Base-by-base conservation (phyloP, 495 filamentous ascomycete genomes). In the Cryomyces antarcticus region DNA sequence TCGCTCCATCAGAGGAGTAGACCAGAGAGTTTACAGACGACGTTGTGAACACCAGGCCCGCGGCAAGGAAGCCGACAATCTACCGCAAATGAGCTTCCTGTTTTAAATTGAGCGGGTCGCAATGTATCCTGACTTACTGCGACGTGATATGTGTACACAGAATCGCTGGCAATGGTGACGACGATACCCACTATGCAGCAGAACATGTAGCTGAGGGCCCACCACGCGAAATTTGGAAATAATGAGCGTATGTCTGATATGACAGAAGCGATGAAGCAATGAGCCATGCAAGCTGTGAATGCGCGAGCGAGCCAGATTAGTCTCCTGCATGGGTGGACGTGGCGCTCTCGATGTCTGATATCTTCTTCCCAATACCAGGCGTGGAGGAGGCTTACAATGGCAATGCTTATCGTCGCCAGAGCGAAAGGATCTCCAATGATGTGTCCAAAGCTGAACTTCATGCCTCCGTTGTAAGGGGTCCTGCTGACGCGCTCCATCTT, bases 381-480 rank as follows among this genome's bases (percentile, higher is more conserved):
- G 9, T 2, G 9, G 33, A 3, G 12, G 9, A 36, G 13, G 71
- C 84, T 59, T 73, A 94, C 87, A 48, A 80, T 68, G 44, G 86
- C 75, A 61, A 99, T 94, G 28, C 85, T 93, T 35, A 89, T 72
- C 11, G 89, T 99, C 36, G 86, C 85, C 35, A 96, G 72, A 41
- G 89, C 87, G 63, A 99, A 95, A 3, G 92, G 92, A 64, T 96
- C 88, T 51, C 89, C 89, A 39, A 95, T 66, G 42, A 96, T 82
- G 60, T 94, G 86, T 53, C 82, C 84, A 57, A 85, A 62, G 49
- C 72, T 78, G 52, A 92, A 76, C 36, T 54, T 45, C 46, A 67
- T 65, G 55, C 73, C 49, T 56, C 72, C 54, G 54, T 67, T 63
- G 68, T 65, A 52, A 60, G 49, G 52, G 48, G 52, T 63, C 58